Percentiles rank a stretch among this genome's conserved stretches.
Evolutionary conservation across 2,329 filamentous ascomycete species (phyloP).

Genomic region (Trichoderma pleuroti): DNA sequence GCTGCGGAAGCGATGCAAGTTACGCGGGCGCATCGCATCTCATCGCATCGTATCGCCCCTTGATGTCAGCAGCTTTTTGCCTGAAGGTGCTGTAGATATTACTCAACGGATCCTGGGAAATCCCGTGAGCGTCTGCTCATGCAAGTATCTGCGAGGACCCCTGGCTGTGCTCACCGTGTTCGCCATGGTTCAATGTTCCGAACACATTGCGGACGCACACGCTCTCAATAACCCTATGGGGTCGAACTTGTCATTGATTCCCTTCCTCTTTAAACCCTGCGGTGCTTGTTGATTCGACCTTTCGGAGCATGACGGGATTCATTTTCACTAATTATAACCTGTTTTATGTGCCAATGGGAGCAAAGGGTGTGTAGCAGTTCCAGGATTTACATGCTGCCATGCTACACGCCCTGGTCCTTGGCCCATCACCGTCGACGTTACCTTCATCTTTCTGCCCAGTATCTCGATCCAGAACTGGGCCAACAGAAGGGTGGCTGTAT

Average conservation of each 20-base stretch:
- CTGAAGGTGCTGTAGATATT: background rate
- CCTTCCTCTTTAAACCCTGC: background rate
- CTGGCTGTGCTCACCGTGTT: background rate
- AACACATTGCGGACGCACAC: background rate
- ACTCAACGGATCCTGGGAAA: background rate
- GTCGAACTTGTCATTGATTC: background rate
- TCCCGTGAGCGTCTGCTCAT: constrained; percentile 11
- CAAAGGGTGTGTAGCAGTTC: background rate
- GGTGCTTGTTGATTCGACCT: background rate
- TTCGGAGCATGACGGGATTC: background rate
- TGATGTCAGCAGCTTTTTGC: background rate
- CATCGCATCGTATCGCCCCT: background rate
- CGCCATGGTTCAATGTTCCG: background rate
- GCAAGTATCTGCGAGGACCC: constrained; percentile 4
- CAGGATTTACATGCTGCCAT: background rate
- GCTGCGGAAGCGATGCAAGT: background rate
- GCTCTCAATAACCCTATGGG: background rate
- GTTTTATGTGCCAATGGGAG: background rate
- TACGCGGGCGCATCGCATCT: background rate
- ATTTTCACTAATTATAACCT: background rate
- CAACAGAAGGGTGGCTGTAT: background rate
- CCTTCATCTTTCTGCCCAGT: background rate
- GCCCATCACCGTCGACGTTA: constrained; percentile 7
- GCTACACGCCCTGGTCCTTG: background rate
- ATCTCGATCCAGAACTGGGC: constrained; percentile 10